Evolutionary conservation across 192 early-diverging fungal genomes (phyloP), one percentile per base, ranked within the genome.

Genomic region (Coemansia sp.): DNA sequence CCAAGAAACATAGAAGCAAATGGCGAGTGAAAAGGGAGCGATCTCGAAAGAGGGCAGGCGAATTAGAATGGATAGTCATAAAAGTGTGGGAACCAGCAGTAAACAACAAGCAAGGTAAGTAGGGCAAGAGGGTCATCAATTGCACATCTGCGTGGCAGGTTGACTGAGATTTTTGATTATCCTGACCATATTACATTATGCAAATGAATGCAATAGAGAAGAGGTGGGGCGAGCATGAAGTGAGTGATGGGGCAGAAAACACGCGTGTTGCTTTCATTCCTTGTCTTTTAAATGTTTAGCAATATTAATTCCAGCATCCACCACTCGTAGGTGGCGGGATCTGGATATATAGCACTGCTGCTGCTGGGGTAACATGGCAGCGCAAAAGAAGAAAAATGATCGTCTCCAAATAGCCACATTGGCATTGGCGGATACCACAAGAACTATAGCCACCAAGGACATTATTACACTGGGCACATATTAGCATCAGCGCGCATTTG

Each of bases 121-220:
- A n/a, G 33, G 15, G 55, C 18, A 57, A 34, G 29, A 18, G 20
- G 55, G 55, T 57, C 55, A 34, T 34, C 55, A 57, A 57, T 57
- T 57, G 30, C 30, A n/a, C 30, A 26, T 5, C 55, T 57, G 55
- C 9, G 31, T 31, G 55, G 55, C 55, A 57, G 55, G 7, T 57
- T 21, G 30, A 57, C 13, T 52, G 49, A 30, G 33, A 7, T 13
- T n/a, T 16, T 30, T 15, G 25, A 9, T 51, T 51, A 26, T 51
- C 21, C 26, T 15, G 48, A 26, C 8, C 26, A 51, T 51, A n/a
- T n/a, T n/a, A 26, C 23, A 51, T 51, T 26, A 51, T 51, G 13
- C 48, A 51, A 7, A 8, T 21, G 48, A 51, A 51, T 51, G 25
- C 48, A 51, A 51, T 51, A 26, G 48, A 51, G 43, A 25, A 57